Evolutionary conservation across 345 rosid species (phyloP).

Genomic region (Adansonia digitata): DNA sequence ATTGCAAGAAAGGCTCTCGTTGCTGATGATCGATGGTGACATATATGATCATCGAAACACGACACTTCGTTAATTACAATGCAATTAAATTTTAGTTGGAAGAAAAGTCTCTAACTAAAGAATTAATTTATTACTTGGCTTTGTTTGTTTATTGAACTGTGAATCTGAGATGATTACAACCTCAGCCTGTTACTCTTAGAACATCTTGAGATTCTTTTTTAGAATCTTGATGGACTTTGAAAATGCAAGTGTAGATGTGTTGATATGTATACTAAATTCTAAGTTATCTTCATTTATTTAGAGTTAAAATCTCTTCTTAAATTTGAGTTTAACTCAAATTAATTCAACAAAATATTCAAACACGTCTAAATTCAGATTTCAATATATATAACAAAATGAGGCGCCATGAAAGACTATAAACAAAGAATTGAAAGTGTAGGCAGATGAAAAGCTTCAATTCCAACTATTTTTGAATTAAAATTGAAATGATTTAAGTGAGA

Average conservation of each 20-base stretch:
- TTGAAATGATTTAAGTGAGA: not conserved
- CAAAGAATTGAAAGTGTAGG: not conserved
- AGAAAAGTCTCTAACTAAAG: not conserved
- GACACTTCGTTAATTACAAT: not conserved
- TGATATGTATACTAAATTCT: not conserved
- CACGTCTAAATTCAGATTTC: too few species aligned
- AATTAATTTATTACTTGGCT: not conserved
- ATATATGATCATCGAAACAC: not conserved
- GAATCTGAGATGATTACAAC: not conserved
- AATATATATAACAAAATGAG: too few species aligned
- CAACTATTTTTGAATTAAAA: not conserved
- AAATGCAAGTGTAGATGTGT: not conserved
- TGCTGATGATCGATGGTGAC: slow-evolving; percentile 3
- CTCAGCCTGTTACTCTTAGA: not conserved
- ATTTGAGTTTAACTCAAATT: too few species aligned
- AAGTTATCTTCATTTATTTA: not conserved
- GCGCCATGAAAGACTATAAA: too few species aligned
- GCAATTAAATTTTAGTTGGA: not conserved
- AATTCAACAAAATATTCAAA: too few species aligned
- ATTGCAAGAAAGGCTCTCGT: slow-evolving; percentile 3
- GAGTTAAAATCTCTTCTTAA: not conserved
- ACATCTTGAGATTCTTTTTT: not conserved
- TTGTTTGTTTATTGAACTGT: not conserved
- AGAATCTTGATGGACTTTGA: not conserved
- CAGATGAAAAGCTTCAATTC: not conserved